Conservation (phyloP, 23 red algal species). For the Gracilaria domingensis region DNA sequence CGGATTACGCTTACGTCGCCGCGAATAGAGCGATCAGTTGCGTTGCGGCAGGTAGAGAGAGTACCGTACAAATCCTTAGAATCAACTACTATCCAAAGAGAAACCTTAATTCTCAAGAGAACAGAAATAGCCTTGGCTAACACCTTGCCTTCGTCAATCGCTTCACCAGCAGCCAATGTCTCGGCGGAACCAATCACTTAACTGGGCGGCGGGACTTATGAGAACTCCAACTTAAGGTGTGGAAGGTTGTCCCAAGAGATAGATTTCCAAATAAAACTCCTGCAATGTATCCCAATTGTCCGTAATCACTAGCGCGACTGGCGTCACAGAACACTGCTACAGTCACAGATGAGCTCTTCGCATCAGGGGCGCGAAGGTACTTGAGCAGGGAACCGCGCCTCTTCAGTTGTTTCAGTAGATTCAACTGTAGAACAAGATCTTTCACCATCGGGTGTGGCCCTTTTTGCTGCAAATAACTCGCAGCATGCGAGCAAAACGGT, state of each 20-base stretch:
- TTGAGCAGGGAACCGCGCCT: too few relatives aligned
- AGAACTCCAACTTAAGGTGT: constrained; percentile 14
- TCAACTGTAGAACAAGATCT: constrained; percentile 26
- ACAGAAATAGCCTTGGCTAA: background rate
- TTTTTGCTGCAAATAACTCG: constrained; percentile 9
- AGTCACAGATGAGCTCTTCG: background rate
- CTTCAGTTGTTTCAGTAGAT: constrained; percentile 16
- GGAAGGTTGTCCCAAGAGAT: background rate
- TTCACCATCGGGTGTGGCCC: constrained; percentile 1
- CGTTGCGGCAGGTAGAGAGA: constrained; percentile 15
- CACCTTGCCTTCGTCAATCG: constrained; percentile 37
- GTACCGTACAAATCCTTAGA: constrained; percentile 22
- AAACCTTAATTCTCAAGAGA: constrained; percentile 12
- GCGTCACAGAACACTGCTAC: constrained; percentile 34
- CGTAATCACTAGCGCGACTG: background rate
- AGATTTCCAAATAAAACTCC: constrained; percentile 47
- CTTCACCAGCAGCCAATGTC: constrained; percentile 36
- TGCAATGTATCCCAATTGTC: constrained; percentile 49
- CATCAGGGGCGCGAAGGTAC: too few relatives aligned
- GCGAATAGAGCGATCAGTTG: constrained; percentile 10
- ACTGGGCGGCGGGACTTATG: constrained; percentile 35
- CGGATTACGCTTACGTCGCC: constrained; percentile 12
- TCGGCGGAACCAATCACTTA: constrained; percentile 51
- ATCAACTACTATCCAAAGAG: constrained; percentile 25
- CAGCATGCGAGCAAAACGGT: constrained; percentile 38